Evolutionary conservation across 2,329 filamentous ascomycete genomes (phyloP).

Genomic region (Sporothrix schenckii): DNA sequence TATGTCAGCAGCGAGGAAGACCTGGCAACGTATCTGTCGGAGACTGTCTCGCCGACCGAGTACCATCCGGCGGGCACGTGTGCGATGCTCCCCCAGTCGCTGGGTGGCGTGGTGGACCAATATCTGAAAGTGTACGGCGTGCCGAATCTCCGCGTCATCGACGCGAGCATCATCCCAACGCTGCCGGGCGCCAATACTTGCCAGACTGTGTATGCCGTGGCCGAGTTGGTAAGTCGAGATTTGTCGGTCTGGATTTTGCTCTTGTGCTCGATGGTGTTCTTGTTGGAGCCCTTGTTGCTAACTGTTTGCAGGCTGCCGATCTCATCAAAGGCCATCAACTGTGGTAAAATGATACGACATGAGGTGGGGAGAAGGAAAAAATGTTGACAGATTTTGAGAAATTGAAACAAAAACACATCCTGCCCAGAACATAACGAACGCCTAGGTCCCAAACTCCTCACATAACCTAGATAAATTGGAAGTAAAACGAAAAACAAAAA

Average conservation of each 20-base stretch:
- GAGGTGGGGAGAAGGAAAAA: neutral
- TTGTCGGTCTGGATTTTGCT: neutral
- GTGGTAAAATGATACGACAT: too few species aligned
- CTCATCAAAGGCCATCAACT: slow-evolving; percentile 20
- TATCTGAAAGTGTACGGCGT: slow-evolving; percentile 51
- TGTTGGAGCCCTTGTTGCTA: neutral
- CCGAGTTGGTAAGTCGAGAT: slow-evolving; percentile 37
- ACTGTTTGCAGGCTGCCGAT: slow-evolving; percentile 20
- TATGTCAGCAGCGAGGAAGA: slow-evolving; percentile 41
- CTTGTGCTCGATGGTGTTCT: too few species aligned
- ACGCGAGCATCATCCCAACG: slow-evolving; percentile 52
- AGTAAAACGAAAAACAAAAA: too few species aligned
- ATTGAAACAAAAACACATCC: neutral
- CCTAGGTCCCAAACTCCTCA: neutral
- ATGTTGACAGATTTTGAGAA: neutral
- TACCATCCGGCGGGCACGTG: slow-evolving; percentile 51
- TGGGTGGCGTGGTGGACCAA: slow-evolving; percentile 51
- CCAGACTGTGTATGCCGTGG: slow-evolving; percentile 40
- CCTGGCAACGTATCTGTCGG: slow-evolving; percentile 37
- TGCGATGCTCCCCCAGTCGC: slow-evolving; percentile 49
- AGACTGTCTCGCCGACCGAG: slow-evolving; percentile 36
- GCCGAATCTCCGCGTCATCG: slow-evolving; percentile 49
- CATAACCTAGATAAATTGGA: neutral
- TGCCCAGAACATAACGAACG: neutral
- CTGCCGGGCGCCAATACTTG: slow-evolving; percentile 38